phyloP scores from a whole-genome alignment of 805 yeast genomes.

The Alloascoidea africana region DNA sequence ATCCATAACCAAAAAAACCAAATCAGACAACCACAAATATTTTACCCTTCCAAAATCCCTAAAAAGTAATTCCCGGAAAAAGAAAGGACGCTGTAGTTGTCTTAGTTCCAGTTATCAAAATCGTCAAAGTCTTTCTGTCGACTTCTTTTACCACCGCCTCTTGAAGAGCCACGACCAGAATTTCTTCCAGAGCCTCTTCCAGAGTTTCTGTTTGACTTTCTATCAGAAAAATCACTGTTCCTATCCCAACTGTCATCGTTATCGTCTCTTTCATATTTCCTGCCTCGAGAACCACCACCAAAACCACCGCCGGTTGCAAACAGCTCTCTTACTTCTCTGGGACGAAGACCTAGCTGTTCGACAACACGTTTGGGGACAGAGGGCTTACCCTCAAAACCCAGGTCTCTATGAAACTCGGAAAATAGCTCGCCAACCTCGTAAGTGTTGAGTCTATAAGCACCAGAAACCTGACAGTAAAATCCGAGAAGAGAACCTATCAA shows the following conservation, averaged over 20 bases:
- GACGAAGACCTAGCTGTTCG: not conserved
- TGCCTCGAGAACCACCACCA: not conserved
- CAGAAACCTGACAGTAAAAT: not conserved
- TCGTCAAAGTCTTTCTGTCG: no score
- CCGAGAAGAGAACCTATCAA: not conserved
- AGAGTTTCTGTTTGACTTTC: no score
- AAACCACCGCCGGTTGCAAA: not conserved
- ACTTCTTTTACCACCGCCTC: not conserved
- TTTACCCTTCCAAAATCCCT: no score
- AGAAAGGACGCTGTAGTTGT: no score
- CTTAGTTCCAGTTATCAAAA: no score
- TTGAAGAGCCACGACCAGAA: not conserved
- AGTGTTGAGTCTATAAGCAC: not conserved
- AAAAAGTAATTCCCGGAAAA: no score
- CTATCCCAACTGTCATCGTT: no score
- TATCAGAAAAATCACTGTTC: no score
- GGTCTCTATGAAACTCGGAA: not conserved
- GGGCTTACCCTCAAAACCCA: not conserved
- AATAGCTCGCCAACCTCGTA: not conserved
- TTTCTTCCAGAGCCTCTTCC: conserved; percentile 1
- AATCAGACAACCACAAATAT: no score
- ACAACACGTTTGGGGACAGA: not conserved
- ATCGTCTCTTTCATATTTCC: no score
- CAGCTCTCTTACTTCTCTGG: not conserved
- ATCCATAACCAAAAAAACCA: no score